A percentile compares a stretch with the other conserved stretches of the same genome.
Evolutionary conservation across 208 protist species (phyloP).

Genomic region (Trypanosoma cruzi): DNA sequence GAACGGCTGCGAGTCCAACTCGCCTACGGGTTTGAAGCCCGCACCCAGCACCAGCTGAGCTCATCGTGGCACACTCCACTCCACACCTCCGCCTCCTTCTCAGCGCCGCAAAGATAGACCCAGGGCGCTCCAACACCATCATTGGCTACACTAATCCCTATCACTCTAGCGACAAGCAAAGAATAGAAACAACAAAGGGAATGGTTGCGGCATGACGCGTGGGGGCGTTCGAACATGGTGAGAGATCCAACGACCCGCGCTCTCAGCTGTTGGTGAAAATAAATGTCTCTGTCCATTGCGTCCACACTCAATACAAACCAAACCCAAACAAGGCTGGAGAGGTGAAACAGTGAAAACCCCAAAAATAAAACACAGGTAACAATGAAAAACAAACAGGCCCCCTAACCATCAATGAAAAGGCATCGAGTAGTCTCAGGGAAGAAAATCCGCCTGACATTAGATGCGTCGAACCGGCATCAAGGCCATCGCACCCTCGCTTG

Average conservation of each 20-base stretch:
- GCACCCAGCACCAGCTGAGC: slow-evolving; percentile 93
- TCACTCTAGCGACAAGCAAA: no score
- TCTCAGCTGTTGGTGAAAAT: no score
- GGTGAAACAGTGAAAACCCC: not conserved
- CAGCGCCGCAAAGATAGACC: no score
- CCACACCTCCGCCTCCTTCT: not conserved
- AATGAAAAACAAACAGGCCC: not conserved
- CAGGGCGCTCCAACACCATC: no score
- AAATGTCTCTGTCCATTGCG: no score
- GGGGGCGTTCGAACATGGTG: no score
- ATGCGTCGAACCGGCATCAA: not conserved
- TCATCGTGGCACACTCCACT: slow-evolving; percentile 63
- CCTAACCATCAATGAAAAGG: not conserved
- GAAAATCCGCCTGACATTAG: not conserved
- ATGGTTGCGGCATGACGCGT: no score
- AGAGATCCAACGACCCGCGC: no score
- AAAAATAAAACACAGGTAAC: not conserved
- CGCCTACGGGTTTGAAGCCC: slow-evolving; percentile 94
- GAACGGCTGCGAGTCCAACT: slow-evolving; percentile 93
- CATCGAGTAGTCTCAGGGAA: not conserved
- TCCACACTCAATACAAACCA: no score
- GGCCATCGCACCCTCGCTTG: slow-evolving; percentile 7
- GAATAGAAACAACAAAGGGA: no score
- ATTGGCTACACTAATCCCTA: no score
- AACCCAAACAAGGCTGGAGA: no score